A percentile compares a stretch with the other conserved stretches of the same genome.
Conservation (phyloP, 768 basidiomycete genomes). For the Mycena filopes region DNA sequence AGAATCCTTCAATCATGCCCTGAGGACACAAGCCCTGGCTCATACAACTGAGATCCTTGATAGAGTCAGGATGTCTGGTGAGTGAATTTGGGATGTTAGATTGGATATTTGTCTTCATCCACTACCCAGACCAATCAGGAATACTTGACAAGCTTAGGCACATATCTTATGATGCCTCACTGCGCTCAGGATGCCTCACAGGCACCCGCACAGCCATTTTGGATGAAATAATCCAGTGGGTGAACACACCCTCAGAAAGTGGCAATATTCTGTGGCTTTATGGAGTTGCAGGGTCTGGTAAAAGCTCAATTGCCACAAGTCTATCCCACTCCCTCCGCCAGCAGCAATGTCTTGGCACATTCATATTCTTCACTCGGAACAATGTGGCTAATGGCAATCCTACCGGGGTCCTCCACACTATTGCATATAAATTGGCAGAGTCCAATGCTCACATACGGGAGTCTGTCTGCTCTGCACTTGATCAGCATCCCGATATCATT, state of each 20-base stretch:
- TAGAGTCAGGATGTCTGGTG: no score
- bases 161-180: background rate
- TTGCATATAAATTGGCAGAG: constrained; percentile 21
- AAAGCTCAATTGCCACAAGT: constrained; percentile 33
- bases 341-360: constrained; percentile 31
- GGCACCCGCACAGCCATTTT: constrained; percentile 24
- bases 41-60: no score
- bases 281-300: constrained; percentile 30
- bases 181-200: constrained; percentile 21
- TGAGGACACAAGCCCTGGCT: no score
- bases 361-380: no score
- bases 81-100: no score
- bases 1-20: no score
- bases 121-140: no score
- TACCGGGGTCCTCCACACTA: constrained; percentile 20
- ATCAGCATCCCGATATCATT: background rate
- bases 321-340: constrained; percentile 27
- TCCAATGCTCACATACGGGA: constrained; percentile 7
- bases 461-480: constrained; percentile 2
- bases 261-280: constrained; percentile 34
- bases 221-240: constrained; percentile 25
- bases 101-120: no score
- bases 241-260: constrained; percentile 7
- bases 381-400: constrained; percentile 19
- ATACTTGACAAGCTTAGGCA: no score